These are phyloP conservation scores for Tetrastigma voinierianum DNA, from an alignment of 164 flowering plant species.

Conservation along the genomic window DNA sequence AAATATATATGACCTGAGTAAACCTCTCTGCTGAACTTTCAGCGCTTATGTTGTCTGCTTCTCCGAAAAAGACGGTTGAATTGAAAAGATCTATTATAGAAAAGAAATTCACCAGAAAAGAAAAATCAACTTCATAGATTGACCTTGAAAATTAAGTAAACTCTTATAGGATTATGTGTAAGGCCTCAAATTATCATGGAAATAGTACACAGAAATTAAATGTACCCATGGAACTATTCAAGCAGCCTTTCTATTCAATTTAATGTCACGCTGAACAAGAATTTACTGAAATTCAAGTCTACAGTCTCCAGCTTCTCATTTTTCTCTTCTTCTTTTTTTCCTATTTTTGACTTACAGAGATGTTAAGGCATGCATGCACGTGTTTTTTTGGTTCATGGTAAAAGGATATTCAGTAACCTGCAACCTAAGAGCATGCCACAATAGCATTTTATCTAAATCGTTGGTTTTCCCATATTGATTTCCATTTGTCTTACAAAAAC, in stretches of 20 bases:
- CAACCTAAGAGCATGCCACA: too few relatives aligned
- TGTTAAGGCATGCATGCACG: too few relatives aligned
- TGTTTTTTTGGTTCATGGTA: too few relatives aligned
- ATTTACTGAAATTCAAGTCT: not conserved
- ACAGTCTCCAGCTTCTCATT: too few relatives aligned
- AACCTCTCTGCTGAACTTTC: slow-evolving; percentile 34
- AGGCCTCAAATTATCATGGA: not conserved
- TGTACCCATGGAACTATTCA: not conserved
- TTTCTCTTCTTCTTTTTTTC: too few relatives aligned
- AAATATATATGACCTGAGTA: slow-evolving; percentile 15
- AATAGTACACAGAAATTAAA: too few relatives aligned
- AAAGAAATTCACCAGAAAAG: slow-evolving; percentile 26
- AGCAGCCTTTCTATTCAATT: not conserved
- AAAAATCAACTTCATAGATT: slow-evolving; percentile 20
- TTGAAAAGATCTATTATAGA: slow-evolving; percentile 39
- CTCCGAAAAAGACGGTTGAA: slow-evolving; percentile 33
- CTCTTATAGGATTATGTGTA: slow-evolving; percentile 3
- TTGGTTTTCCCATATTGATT: too few relatives aligned
- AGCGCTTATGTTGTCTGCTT: slow-evolving; percentile 34
- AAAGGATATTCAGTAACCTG: too few relatives aligned
- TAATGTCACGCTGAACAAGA: not conserved
- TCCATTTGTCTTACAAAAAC: too few relatives aligned
- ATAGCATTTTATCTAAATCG: too few relatives aligned
- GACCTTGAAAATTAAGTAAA: not conserved
- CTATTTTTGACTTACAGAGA: too few relatives aligned